These are phyloP conservation scores for Butyriboletus appendiculatus DNA, from an alignment of 1,284 basidiomycete genomes.

Conservation along the genomic window DNA sequence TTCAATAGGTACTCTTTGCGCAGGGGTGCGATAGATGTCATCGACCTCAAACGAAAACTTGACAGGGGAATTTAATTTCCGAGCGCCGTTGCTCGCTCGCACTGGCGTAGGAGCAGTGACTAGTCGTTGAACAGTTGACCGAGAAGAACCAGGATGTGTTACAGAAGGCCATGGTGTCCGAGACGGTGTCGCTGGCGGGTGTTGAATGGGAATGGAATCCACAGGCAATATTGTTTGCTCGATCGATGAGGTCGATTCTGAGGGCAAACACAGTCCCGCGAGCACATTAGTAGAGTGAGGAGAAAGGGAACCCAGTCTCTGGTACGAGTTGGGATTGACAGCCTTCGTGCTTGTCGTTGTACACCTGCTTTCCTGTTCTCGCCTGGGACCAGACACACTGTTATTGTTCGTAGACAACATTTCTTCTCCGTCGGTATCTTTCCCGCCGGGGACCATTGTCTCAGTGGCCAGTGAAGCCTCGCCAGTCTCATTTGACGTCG, in stretches of 20 bases:
- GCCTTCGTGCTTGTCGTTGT: constrained; percentile 6
- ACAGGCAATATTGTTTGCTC: constrained; percentile 1
- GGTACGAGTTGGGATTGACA: constrained; percentile 2
- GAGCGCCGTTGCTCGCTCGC: constrained; percentile 12
- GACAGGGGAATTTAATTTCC: constrained; percentile 31
- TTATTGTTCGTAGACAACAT: not conserved
- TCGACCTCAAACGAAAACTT: constrained; percentile 39
- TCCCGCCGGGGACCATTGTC: not conserved
- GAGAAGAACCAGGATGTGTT: constrained; percentile 16
- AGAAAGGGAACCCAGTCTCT: constrained; percentile 36
- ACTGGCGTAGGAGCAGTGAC: constrained; percentile 23
- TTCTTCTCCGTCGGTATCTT: not conserved
- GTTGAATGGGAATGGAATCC: not conserved
- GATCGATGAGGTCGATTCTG: constrained; percentile 3
- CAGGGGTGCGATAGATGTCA: constrained; percentile 53
- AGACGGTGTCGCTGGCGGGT: constrained; percentile 14
- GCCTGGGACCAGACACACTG: not conserved
- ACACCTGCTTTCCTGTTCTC: constrained; percentile 4
- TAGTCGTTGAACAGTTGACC: constrained; percentile 20
- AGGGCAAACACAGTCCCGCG: constrained; percentile 28
- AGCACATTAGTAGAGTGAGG: constrained; percentile 38
- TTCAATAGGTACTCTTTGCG: constrained; percentile 57
- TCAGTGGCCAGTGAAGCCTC: not conserved
- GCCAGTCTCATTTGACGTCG: constrained; percentile 2
- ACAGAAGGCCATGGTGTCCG: constrained; percentile 8